Percentiles rank a stretch among this genome's conserved stretches.
Conservation (phyloP, 345 rosid genomes). For the rapeseed (Brassica napus) region Da-Ae NC_063440.1:21039001-21039500, state of each 20-base stretch:
- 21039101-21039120: slow-evolving; percentile 37
- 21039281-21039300: neutral
- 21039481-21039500: slow-evolving; percentile 42
- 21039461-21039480: slow-evolving; percentile 39
- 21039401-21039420: neutral
- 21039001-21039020: slow-evolving; percentile 17
- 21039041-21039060: slow-evolving; percentile 32
- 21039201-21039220: slow-evolving; percentile 6
- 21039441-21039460: slow-evolving; percentile 27
- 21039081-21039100: slow-evolving; percentile 34
- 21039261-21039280: neutral
- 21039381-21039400: neutral
- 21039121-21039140: slow-evolving; percentile 35
- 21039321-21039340: no score
- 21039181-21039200: slow-evolving; percentile 2
- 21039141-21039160: slow-evolving; percentile 27
- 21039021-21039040: slow-evolving; percentile 6
- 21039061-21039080: slow-evolving; percentile 32
- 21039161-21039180: neutral
- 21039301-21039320: no score
- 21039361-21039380: neutral
- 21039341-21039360: neutral
- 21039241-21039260: neutral
- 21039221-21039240: neutral
- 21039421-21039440: neutral